A percentile compares a stretch with the other conserved stretches of the same genome.
These are phyloP conservation scores for Candida broadrunensis DNA, from an alignment of 805 yeast species.

Conservation along the genomic window DNA sequence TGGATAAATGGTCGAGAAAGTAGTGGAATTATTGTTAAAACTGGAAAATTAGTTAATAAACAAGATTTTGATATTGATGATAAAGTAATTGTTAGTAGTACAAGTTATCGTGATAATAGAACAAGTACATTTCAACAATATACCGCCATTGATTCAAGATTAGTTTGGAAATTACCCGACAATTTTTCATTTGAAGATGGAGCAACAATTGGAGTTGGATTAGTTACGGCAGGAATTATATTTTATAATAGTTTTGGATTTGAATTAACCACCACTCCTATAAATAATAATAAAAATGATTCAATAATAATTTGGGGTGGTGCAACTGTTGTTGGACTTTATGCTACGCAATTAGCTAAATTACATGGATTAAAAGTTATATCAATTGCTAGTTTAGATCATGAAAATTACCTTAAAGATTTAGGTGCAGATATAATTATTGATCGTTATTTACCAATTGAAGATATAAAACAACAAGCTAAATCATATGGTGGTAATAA, in stretches of 20 bases:
- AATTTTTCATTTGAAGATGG: conserved; percentile 33
- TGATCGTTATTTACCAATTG: conserved; percentile 27
- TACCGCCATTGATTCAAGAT: conserved; percentile 41
- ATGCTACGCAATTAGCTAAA: conserved; percentile 40
- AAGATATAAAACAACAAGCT: conserved; percentile 11
- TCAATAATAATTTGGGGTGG: conserved; percentile 47
- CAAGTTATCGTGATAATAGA: conserved; percentile 45
- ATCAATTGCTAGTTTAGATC: conserved; percentile 17
- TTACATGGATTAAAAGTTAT: conserved; percentile 37
- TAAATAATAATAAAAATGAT: conserved; percentile 4
- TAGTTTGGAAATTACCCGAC: conserved; percentile 43
- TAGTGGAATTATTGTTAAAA: conserved; percentile 35
- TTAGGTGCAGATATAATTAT: conserved; percentile 30
- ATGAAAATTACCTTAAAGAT: conserved; percentile 16
- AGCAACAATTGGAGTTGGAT: conserved; percentile 46
- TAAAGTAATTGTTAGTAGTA: conserved; percentile 42
- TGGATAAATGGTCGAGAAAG: conserved; percentile 51
- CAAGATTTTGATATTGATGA: conserved; percentile 25
- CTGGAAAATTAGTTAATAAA: conserved; percentile 28
- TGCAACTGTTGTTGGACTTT: conserved; percentile 45
- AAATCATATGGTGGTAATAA: conserved; percentile 4
- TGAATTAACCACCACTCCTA: conserved; percentile 1
- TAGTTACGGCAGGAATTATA: conserved; percentile 40
- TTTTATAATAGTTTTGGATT: conserved; percentile 18
- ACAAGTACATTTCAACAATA: conserved; percentile 48